Evolutionary conservation across 345 rosid species (phyloP), one percentile per base, ranked within the genome.

Genomic region (Eucalyptus guilfoylei): DNA sequence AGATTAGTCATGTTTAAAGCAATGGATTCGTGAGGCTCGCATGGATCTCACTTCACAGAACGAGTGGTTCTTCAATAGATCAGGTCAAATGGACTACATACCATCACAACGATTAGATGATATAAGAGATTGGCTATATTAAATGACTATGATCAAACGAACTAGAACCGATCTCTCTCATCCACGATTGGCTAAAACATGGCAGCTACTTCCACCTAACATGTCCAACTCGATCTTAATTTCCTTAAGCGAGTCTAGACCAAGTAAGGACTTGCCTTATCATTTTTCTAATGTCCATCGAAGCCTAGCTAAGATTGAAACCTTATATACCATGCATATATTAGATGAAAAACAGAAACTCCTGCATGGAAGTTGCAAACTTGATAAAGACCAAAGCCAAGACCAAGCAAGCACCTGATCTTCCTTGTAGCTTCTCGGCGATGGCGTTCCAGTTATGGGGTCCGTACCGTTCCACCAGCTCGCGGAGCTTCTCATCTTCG

Each of bases 371-470:
- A 37, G 83, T 40, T 40, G 83, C 45, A 40, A 76, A 76, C 83
- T 76, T 6, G 45, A 19, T 49, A 86, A 50, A 49, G 26, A 86
- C 37, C 52, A 37, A 86, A 58, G 58, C 26, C 55, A 24, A 32
- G 64, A 86, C 42, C 42, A 52, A 86, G 11, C 58, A 13, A 44
- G 67, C 44, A 85, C 95, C 95, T 89, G 95, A 91, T 91, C 94
- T 93, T 89, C 94, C 93, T 88, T 76, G 90, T 85, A 89, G 93
- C 90, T 90, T 92, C 90, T 92, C 92, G 1, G 95, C 95, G 32
- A 94, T 94, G 86, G 91, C 91, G 89, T 94, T 94, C 95, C 95
- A 94, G 88, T 94, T 92, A 86, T 92, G 95, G 23, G 95, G 93
- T 76, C 95, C 95, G 14, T 87, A 91, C 86, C 90, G 89, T 45